Conservation (phyloP, 305 asterid species). For the Ruellia speciosa region DNA sequence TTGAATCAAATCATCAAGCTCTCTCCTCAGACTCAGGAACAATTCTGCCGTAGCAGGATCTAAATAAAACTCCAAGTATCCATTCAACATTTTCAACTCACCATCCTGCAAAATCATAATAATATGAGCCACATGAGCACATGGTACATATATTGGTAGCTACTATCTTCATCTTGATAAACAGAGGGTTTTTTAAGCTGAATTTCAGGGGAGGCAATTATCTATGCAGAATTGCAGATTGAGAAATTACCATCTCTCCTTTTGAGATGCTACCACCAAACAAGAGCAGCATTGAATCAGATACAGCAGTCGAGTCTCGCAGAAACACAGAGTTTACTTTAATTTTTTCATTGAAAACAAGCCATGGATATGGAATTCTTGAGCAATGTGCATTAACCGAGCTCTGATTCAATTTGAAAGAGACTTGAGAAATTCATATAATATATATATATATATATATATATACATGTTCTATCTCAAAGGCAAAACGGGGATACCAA, state of each 20-base stretch:
- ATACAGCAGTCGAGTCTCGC: slow-evolving; percentile 91
- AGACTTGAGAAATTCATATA: slow-evolving; percentile 19
- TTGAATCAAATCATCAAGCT: slow-evolving; percentile 71
- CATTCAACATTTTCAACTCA: slow-evolving; percentile 82
- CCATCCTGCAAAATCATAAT: slow-evolving; percentile 54
- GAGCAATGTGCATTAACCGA: slow-evolving; percentile 74
- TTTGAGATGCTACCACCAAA: slow-evolving; percentile 78
- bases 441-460: slow-evolving; percentile 14
- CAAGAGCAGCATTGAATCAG: slow-evolving; percentile 80
- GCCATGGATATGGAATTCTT: slow-evolving; percentile 84
- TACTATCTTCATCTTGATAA: slow-evolving; percentile 11
- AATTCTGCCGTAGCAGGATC: slow-evolving; percentile 58
- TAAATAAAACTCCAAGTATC: slow-evolving; percentile 89
- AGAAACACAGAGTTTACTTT: slow-evolving; percentile 84
- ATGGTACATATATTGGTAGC: slow-evolving; percentile 1
- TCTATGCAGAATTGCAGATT: slow-evolving; percentile 7
- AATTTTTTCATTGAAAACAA: slow-evolving; percentile 85
- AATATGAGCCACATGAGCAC: slow-evolving; percentile 22
- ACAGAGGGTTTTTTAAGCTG: not conserved
- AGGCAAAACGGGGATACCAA: slow-evolving; percentile 7
- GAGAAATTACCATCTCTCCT: slow-evolving; percentile 51
- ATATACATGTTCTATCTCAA: slow-evolving; percentile 11
- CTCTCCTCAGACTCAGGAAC: slow-evolving; percentile 60
- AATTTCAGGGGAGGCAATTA: slow-evolving; percentile 7
- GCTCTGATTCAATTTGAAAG: slow-evolving; percentile 42